Evolutionary conservation across 2,329 filamentous ascomycete genomes (phyloP).

Genomic region (Aureobasidium sp.): DNA sequence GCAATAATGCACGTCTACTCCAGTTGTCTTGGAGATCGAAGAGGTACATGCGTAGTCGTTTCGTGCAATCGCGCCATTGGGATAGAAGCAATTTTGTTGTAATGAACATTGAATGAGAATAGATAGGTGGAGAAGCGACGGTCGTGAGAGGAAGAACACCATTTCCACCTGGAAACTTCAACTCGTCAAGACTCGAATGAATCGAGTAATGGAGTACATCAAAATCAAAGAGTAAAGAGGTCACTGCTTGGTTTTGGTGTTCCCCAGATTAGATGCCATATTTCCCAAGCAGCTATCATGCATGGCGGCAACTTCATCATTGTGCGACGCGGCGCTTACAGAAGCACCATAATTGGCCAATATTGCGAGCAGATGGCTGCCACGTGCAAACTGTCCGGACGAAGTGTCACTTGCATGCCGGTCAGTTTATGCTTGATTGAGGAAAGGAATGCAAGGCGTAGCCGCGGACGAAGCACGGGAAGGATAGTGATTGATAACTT

Average conservation of each 20-base stretch:
- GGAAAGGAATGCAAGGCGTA: too few species aligned
- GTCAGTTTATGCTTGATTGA: too few species aligned
- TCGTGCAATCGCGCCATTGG: neutral
- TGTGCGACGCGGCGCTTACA: neutral
- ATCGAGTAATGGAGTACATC: neutral
- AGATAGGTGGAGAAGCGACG: neutral
- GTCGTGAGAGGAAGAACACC: neutral
- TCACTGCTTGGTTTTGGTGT: neutral
- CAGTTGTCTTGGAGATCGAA: neutral
- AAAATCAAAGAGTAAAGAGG: too few species aligned
- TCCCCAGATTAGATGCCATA: too few species aligned
- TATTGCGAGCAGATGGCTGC: neutral
- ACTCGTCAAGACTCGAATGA: too few species aligned
- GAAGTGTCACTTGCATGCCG: too few species aligned
- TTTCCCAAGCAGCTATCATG: neutral
- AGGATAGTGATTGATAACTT: too few species aligned
- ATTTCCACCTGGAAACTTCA: too few species aligned
- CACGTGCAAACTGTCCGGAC: too few species aligned
- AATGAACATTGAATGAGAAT: neutral
- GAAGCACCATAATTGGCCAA: neutral
- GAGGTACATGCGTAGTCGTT: neutral
- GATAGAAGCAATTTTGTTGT: neutral
- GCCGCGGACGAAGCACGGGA: too few species aligned
- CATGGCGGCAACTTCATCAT: neutral
- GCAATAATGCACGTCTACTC: neutral